Percentiles rank a stretch among this genome's conserved stretches.
These are phyloP conservation scores for Russula lepida DNA, from an alignment of 768 basidiomycete genomes.

Conservation along the genomic window DNA sequence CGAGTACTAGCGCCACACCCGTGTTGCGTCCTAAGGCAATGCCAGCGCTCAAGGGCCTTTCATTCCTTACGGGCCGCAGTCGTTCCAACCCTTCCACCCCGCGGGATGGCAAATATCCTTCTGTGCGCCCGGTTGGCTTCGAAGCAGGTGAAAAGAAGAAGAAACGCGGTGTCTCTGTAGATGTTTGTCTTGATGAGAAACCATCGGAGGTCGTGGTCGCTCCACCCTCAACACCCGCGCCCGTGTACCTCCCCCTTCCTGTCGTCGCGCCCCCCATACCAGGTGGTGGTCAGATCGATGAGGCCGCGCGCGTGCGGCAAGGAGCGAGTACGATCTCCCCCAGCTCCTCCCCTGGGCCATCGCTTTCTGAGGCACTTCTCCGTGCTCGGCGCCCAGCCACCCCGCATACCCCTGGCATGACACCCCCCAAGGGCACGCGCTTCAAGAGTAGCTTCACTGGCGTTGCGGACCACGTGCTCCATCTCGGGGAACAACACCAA, in stretches of 20 bases:
- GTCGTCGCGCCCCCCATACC: not conserved
- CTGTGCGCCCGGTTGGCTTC: not conserved
- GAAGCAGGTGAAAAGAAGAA: constrained; percentile 10
- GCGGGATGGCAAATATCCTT: constrained; percentile 14
- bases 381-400: constrained; percentile 46
- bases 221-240: constrained; percentile 3
- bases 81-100: constrained; percentile 16
- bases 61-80: constrained; percentile 20
- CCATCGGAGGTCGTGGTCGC: not conserved
- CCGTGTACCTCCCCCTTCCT: not conserved
- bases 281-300: not conserved
- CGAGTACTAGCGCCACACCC: constrained; percentile 9
- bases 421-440: constrained; percentile 39
- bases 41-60: constrained; percentile 18
- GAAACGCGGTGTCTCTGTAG: not conserved
- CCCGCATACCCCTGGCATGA: constrained; percentile 20
- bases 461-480: constrained; percentile 42
- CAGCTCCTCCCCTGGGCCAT: no score
- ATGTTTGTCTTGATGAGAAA: not conserved
- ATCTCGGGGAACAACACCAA: constrained; percentile 9
- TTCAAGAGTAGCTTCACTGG: constrained; percentile 73
- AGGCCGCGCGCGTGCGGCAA: constrained; percentile 9
- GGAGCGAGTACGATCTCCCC: not conserved
- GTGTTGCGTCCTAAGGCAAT: constrained; percentile 11
- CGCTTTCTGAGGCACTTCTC: no score